Evolutionary conservation across 2,329 filamentous ascomycete genomes (phyloP), one percentile per base, ranked within the genome.

Genomic region (Cryphonectria parasitica): DNA sequence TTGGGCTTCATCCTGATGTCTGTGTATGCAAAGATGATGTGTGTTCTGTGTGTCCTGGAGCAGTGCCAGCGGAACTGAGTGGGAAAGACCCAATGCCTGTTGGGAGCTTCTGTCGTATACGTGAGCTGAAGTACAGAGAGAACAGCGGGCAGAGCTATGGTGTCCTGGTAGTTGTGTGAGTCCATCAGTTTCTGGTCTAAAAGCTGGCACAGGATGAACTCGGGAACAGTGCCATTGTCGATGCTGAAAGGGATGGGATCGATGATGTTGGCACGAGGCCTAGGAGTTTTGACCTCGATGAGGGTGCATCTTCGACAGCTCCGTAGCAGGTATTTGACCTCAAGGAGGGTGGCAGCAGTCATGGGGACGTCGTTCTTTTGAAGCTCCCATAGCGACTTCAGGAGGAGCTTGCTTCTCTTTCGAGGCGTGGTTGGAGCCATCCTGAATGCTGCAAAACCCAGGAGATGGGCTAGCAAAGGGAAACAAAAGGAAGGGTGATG

Each of bases 11-110:
- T 87, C 68, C 77, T 76, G 76, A 76, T 67, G 63, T 76, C 71
- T 71, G 82, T 74, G 72, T 80, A 82, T 72, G 79, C 81, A 73
- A 84, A 83, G 71, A 84, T 74, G 74, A 78, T 77, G 77, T 82
- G 82, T 36, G 79, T 79, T 49, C 80, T 79, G 74, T 79, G 78
- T 41, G 73, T 78, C 31, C 76, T 74, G 56, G 74, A 72, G 36
- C 76, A 79, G 69, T 81, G 77, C 78, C 80, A 83, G 72, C 77
- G 75, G 72, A 85, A 83, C 61, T 83, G 74, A 25, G 80, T 83
- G 8, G 82, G 82, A 73, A 78, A 80, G 3, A 75, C 60, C 61
- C 67, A 67, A 63, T 72, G 66, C 73, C 69, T 69, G 68, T 70
- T 61, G 64, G 62, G 36, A 70, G 34, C 71, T 68, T 61, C 75